phyloP scores from a whole-genome alignment of 371 early-diverging fungal genomes.

The Choanephora cucurbitarum region DNA sequence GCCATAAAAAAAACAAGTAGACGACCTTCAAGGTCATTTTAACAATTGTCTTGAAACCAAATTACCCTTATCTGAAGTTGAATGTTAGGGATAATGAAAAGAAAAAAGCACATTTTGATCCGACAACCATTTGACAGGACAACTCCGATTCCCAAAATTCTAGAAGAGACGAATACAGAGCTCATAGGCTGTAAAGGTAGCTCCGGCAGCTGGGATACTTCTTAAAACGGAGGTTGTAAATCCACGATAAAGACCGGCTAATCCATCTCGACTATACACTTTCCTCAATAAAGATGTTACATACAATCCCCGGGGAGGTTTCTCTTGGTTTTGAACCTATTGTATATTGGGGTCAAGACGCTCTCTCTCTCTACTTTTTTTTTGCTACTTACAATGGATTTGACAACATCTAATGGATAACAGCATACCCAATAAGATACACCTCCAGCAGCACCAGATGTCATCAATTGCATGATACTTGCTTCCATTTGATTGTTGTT shows the following conservation, averaged over 20 bases:
- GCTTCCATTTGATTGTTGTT: slow-evolving; percentile 42
- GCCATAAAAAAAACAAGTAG: no score
- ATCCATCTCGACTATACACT: slow-evolving; percentile 58
- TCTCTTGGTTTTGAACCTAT: slow-evolving; percentile 61
- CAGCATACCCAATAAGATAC: slow-evolving; percentile 79
- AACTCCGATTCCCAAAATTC: slow-evolving; percentile 27
- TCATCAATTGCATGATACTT: slow-evolving; percentile 63
- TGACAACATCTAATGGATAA: slow-evolving; percentile 85
- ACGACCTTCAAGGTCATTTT: no score
- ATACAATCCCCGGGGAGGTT: slow-evolving; percentile 67
- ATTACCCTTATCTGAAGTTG: not conserved
- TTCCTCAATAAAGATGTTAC: slow-evolving; percentile 50
- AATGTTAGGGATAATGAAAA: not conserved
- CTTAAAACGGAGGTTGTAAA: slow-evolving; percentile 58
- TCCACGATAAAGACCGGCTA: slow-evolving; percentile 63
- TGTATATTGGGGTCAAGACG: no score
- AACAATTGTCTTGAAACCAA: no score
- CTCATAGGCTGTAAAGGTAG: slow-evolving; percentile 81
- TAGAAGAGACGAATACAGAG: slow-evolving; percentile 57
- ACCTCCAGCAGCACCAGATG: slow-evolving; percentile 77
- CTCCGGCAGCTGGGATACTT: slow-evolving; percentile 75
- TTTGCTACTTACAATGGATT: slow-evolving; percentile 63
- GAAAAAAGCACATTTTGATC: not conserved
- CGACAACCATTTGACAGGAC: slow-evolving; percentile 17
- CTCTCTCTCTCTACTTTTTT: no score